A percentile compares a stretch with the other conserved stretches of the same genome.
These are phyloP conservation scores for Panaeolus cyanescens DNA, from an alignment of 768 basidiomycete species.

Conservation along the genomic window DNA sequence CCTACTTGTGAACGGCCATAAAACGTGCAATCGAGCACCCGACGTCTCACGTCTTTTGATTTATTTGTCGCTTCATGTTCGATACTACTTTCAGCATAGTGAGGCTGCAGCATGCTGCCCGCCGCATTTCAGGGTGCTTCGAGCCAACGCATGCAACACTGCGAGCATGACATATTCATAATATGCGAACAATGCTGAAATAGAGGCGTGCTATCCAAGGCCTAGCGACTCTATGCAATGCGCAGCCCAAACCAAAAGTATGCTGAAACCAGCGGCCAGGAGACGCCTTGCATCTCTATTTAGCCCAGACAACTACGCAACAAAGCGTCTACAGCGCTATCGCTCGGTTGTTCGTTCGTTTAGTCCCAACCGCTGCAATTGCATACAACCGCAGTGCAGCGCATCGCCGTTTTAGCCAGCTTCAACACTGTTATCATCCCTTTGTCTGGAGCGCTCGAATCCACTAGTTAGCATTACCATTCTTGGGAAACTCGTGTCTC, in stretches of 20 bases:
- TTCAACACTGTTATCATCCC: neutral
- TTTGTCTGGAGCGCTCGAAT: neutral
- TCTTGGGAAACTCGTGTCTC: neutral
- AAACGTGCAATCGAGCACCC: neutral
- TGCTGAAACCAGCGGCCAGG: neutral
- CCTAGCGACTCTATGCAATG: too few species aligned
- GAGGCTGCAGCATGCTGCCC: neutral
- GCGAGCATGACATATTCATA: conserved; percentile 1
- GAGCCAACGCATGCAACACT: conserved; percentile 7
- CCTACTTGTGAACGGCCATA: neutral
- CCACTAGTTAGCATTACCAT: too few species aligned
- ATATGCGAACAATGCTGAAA: neutral
- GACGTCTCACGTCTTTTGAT: neutral
- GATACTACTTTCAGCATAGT: neutral
- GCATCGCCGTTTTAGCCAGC: neutral
- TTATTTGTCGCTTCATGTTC: neutral
- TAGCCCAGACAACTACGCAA: too few species aligned
- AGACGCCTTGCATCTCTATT: neutral
- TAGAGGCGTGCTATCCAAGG: too few species aligned
- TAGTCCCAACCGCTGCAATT: too few species aligned
- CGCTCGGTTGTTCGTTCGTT: too few species aligned
- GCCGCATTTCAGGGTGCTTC: conserved; percentile 6
- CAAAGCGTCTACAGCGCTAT: too few species aligned
- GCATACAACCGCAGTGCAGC: neutral
- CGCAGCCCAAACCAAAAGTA: neutral